Evolutionary conservation across 805 yeast genomes (phyloP).

Genomic region (Diddensiella transvaalensis): DNA sequence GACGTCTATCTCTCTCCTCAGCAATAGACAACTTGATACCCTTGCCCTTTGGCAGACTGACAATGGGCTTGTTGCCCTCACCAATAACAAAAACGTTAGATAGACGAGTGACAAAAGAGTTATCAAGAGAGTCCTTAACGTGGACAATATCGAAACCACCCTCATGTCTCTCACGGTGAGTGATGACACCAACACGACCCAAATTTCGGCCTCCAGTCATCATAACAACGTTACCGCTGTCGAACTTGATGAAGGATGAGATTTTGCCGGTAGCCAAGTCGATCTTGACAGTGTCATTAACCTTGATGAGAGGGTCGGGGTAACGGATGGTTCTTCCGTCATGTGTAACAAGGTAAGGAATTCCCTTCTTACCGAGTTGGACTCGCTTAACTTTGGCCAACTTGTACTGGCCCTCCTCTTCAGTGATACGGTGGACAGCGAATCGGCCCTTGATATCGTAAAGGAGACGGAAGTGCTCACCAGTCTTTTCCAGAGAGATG

Average conservation of each 20-base stretch:
- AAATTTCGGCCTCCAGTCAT: constrained; percentile 98
- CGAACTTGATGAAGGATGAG: constrained; percentile 83
- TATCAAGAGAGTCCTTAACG: constrained; percentile 91
- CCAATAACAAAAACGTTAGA: constrained; percentile 92
- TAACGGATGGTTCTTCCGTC: constrained; percentile 99
- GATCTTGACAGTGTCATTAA: constrained; percentile 96
- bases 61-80: constrained; percentile 91
- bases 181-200: constrained; percentile 96
- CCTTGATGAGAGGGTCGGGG: constrained; percentile 97
- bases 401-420: constrained; percentile 98
- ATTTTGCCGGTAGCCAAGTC: constrained; percentile 96
- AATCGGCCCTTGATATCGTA: constrained; percentile 99
- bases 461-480: constrained; percentile 98
- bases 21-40: constrained; percentile 94
- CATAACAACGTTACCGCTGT: constrained; percentile 87
- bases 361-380: constrained; percentile 96
- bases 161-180: constrained; percentile 96
- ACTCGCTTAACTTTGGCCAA: constrained; percentile 98
- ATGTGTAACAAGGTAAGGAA: constrained; percentile 98
- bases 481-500: constrained; percentile 94
- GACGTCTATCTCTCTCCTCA: constrained; percentile 98
- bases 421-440: constrained; percentile 99
- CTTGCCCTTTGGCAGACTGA: constrained; percentile 98
- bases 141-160: constrained; percentile 98
- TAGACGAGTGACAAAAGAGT: constrained; percentile 93